A percentile compares a stretch with the other conserved stretches of the same genome.
phyloP scores from a whole-genome alignment of 352 stramenopile species.

The Globisporangium perplexum region DNA sequence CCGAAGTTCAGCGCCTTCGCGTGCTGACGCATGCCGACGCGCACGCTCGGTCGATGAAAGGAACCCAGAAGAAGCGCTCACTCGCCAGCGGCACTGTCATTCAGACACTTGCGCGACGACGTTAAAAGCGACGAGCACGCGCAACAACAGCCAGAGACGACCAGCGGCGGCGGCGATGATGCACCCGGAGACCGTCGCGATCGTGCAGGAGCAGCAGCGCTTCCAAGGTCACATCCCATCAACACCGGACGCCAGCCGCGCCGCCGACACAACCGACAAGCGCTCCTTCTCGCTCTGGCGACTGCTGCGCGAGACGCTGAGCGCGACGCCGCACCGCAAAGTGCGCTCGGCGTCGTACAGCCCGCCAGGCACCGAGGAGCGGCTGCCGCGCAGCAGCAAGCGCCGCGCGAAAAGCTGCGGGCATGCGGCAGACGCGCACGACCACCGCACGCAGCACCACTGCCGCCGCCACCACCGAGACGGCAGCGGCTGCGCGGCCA shows the following conservation, averaged over 20 bases:
- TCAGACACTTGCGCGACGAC: not conserved
- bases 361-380: constrained; percentile 1
- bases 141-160: too few species aligned
- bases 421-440: not conserved
- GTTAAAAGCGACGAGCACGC: too few species aligned
- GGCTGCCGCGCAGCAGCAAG: constrained; percentile 1
- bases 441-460: constrained; percentile 1
- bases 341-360: constrained; percentile 15
- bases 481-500: not conserved
- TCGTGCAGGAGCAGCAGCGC: constrained; percentile 9
- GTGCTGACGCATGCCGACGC: too few species aligned
- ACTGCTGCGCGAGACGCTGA: constrained; percentile 9
- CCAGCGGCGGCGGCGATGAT: constrained; percentile 2
- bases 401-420: too few species aligned
- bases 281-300: constrained; percentile 9
- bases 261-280: too few species aligned
- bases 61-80: not conserved
- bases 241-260: too few species aligned
- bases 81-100: not conserved
- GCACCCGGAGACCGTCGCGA: constrained; percentile 2
- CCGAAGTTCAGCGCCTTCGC: too few species aligned
- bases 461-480: not conserved
- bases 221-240: not conserved
- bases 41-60: too few species aligned
- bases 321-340: not conserved